Evolutionary conservation across 1,284 basidiomycete species (phyloP), one percentile per base, ranked within the genome.

Genomic region (Cerioporus squamosus): DNA sequence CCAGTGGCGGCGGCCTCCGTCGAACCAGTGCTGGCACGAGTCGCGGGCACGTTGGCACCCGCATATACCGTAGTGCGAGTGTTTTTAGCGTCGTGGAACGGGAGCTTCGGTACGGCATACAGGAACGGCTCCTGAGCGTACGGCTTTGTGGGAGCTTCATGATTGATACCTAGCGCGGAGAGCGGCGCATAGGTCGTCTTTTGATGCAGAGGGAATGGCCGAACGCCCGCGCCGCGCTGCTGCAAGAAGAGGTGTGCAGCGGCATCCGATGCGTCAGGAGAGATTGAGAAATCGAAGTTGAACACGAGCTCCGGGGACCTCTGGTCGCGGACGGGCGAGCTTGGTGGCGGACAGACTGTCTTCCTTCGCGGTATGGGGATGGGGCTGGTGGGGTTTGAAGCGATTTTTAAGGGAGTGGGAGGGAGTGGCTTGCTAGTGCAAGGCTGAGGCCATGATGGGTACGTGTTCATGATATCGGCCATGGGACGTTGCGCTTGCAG

Each of bases 261-360:
- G 15, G 44, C 50, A 14, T 56, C 47, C 9, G 60, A 45, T 18
- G 42, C 54, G 18, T 62, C 55, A 24, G 65, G 65, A 4, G 65
- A 66, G 26, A 66, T 45, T 4, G 65, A 66, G 31, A 67, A 63
- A 44, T 65, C 63, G 43, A 67, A 61, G 48, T 64, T 62, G 53
- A 66, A 66, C 31, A 66, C 62, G 31, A 66, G 48, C n/a, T 66
- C 65, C 1, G 65, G 65, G 8, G 65, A 62, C 17, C 57, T 44
- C 24, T 59, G 53, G 22, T 50, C 55, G 20, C 59, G 53, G 18
- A 49, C 53, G 3, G 62, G 62, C 5, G 62, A 66, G 55, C 59
- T 54, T 12, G 63, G 65, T 0, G 65, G 60, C 2, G 60, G 61
- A 20, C 50, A 54, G 5, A 40, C 44, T 17, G 59, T 51, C 31